These are phyloP conservation scores for Lipomyces chichibuensis DNA, from an alignment of 805 yeast genomes.

Conservation along the genomic window DNA sequence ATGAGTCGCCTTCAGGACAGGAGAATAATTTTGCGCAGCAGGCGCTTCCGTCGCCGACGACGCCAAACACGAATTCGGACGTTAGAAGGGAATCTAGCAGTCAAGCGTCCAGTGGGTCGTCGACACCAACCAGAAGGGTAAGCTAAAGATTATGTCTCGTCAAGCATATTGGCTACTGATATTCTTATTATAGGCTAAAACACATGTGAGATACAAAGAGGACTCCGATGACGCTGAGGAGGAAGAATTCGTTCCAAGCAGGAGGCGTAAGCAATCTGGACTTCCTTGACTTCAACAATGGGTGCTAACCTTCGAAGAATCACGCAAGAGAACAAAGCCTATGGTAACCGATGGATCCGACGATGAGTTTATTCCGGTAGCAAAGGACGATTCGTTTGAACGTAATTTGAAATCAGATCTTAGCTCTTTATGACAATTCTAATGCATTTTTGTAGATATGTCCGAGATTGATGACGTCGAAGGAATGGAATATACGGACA, in stretches of 20 bases:
- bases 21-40: neutral
- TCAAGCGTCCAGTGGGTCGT: slow-evolving; percentile 15
- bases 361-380: slow-evolving; percentile 47
- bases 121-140: slow-evolving; percentile 21
- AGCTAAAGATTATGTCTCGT: neutral
- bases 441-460: neutral
- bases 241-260: neutral
- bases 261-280: neutral
- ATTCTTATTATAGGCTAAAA: slow-evolving; percentile 9
- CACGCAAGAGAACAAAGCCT: slow-evolving; percentile 31
- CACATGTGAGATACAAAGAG: slow-evolving; percentile 30
- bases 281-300: neutral
- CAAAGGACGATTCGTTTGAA: slow-evolving; percentile 23
- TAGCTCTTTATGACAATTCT: neutral
- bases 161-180: neutral
- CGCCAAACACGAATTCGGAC: slow-evolving; percentile 14
- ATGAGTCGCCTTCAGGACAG: slow-evolving; percentile 2
- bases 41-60: slow-evolving; percentile 4
- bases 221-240: slow-evolving; percentile 30
- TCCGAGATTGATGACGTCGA: slow-evolving; percentile 37
- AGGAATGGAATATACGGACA: slow-evolving; percentile 21
- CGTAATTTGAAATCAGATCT: slow-evolving; percentile 3
- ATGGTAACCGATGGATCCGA: slow-evolving; percentile 39
- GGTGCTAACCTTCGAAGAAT: slow-evolving; percentile 10
- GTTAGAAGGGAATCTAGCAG: slow-evolving; percentile 14